Conservation (phyloP, 1,284 basidiomycete species). For the Volvariella volvacea region DNA sequence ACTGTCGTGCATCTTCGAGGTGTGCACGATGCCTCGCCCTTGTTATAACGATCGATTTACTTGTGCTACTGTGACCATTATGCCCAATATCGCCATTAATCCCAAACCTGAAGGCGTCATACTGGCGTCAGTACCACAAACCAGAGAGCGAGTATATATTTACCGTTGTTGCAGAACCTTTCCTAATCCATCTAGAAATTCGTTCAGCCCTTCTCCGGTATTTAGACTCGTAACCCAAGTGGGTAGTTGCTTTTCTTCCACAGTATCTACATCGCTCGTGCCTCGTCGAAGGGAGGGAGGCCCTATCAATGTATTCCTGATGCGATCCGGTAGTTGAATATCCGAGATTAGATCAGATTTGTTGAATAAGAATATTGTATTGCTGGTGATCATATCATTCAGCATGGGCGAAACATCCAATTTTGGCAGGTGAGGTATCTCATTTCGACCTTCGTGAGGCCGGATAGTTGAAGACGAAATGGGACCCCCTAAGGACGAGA, state of each 20-base stretch:
- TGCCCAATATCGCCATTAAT: background rate
- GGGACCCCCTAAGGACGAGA: too few species aligned
- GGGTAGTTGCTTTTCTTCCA: slow-evolving; percentile 8
- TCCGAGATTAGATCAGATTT: slow-evolving; percentile 52
- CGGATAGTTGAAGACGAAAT: too few species aligned
- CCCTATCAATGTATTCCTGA: too few species aligned
- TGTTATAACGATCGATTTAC: slow-evolving; percentile 51
- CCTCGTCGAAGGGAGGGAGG: background rate
- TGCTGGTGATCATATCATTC: slow-evolving; percentile 26
- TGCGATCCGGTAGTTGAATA: too few species aligned
- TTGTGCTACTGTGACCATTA: background rate
- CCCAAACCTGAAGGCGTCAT: slow-evolving; percentile 21
- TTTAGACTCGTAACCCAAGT: slow-evolving; percentile 60
- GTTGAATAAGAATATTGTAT: slow-evolving; percentile 67
- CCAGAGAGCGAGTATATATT: slow-evolving; percentile 9
- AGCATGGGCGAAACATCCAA: slow-evolving; percentile 32
- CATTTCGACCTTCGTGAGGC: slow-evolving; percentile 12
- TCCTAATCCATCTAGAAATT: slow-evolving; percentile 56
- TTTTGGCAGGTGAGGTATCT: slow-evolving; percentile 30
- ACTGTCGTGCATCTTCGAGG: slow-evolving; percentile 57
- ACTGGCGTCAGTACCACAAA: slow-evolving; percentile 14
- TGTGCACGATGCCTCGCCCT: slow-evolving; percentile 75
- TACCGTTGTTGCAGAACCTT: slow-evolving; percentile 49
- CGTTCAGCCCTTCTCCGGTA: slow-evolving; percentile 47
- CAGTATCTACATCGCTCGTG: background rate